Conservation (phyloP, 441 rosid species). For the Eutrema salsugineum region DNA sequence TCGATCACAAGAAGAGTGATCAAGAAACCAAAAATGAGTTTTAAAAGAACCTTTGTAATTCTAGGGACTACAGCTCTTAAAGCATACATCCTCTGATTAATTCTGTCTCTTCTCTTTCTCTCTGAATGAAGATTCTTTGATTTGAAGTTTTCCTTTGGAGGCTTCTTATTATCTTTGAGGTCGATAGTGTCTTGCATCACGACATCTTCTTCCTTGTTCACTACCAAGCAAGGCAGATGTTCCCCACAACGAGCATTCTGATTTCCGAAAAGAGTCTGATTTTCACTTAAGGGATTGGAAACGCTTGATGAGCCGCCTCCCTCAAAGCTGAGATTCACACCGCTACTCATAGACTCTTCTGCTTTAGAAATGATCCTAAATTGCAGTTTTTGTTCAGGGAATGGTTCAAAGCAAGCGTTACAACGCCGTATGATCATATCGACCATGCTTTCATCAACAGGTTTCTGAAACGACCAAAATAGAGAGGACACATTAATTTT, state of each 20-base stretch:
- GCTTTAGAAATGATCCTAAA: conserved; percentile 25
- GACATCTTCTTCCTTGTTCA: conserved; percentile 29
- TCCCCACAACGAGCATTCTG: conserved; percentile 9
- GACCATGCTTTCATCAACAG: conserved; percentile 49
- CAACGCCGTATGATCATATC: conserved; percentile 44
- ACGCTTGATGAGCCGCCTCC: conserved; percentile 43
- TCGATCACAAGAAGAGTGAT: not conserved
- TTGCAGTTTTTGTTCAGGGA: conserved; percentile 31
- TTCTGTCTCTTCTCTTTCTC: conserved; percentile 67
- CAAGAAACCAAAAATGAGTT: not conserved
- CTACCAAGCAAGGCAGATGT: conserved; percentile 24
- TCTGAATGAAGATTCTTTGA: conserved; percentile 80
- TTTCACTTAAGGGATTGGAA: conserved; percentile 42
- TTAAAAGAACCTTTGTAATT: conserved; percentile 63
- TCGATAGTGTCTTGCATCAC: conserved; percentile 1
- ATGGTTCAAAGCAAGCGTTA: conserved; percentile 34
- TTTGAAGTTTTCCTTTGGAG: conserved; percentile 32
- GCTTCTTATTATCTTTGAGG: conserved; percentile 19
- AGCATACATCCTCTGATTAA: conserved; percentile 49
- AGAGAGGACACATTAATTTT: not conserved
- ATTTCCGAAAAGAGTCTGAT: conserved; percentile 28
- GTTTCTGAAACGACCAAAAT: conserved; percentile 43
- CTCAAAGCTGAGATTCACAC: conserved; percentile 36
- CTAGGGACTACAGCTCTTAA: conserved; percentile 75
- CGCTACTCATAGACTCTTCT: conserved; percentile 29